These are phyloP conservation scores for Lepiota brunneoincarnata DNA, from an alignment of 768 basidiomycete species.

Conservation along the genomic window DNA sequence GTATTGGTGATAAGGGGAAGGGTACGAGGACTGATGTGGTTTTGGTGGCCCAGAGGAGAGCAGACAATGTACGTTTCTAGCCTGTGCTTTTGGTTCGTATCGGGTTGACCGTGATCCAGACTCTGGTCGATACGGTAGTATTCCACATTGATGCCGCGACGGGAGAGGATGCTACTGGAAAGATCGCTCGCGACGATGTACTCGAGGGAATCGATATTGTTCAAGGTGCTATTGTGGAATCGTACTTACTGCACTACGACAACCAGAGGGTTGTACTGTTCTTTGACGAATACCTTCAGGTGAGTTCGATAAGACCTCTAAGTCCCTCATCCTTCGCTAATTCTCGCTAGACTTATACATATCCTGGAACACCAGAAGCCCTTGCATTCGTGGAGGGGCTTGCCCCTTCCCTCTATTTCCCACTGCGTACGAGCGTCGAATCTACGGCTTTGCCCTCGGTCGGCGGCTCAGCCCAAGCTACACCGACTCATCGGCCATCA, in stretches of 20 bases:
- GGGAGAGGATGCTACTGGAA: constrained; percentile 51
- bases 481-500: constrained; percentile 59
- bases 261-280: constrained; percentile 52
- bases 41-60: constrained; percentile 57
- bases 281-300: constrained; percentile 78
- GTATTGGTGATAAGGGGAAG: constrained; percentile 38
- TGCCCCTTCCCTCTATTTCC: constrained; percentile 50
- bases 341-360: constrained; percentile 52
- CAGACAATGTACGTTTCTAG: constrained; percentile 52
- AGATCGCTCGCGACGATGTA: constrained; percentile 28
- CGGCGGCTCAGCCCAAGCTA: constrained; percentile 19
- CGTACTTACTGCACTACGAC: constrained; percentile 47
- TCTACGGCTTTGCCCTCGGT: not conserved
- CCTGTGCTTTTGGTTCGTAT: constrained; percentile 5
- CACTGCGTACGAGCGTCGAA: constrained; percentile 44
- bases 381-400: constrained; percentile 40
- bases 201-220: constrained; percentile 64
- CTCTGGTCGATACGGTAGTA: constrained; percentile 65
- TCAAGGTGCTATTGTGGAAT: constrained; percentile 55
- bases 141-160: constrained; percentile 81
- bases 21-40: constrained; percentile 58
- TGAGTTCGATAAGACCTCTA: constrained; percentile 24
- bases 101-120: constrained; percentile 30
- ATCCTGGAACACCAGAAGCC: constrained; percentile 56
- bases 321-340: not conserved